Evolutionary conservation across 371 early-diverging fungal species (phyloP).

Genomic region (Lichtheimia corymbifera): DNA sequence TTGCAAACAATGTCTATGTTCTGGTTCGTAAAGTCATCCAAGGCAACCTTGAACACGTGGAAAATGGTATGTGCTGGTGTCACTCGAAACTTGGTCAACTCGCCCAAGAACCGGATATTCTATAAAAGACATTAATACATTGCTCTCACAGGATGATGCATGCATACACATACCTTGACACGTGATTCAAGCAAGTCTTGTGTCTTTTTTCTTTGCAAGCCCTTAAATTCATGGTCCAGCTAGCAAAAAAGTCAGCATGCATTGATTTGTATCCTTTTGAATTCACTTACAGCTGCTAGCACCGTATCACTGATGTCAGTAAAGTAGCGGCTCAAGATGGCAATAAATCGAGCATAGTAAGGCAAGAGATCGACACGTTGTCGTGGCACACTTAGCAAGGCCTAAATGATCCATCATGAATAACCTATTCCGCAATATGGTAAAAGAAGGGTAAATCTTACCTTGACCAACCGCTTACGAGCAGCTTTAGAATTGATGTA

Average conservation of each 20-base stretch:
- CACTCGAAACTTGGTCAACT: constrained; percentile 91
- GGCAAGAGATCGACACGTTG: constrained; percentile 86
- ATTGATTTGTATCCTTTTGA: neutral
- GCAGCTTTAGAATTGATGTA: constrained; percentile 82
- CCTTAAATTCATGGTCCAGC: constrained; percentile 80
- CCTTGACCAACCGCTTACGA: constrained; percentile 75
- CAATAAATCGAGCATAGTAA: constrained; percentile 88
- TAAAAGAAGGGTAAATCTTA: neutral
- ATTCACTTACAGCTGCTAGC: constrained; percentile 53
- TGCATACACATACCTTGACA: constrained; percentile 57
- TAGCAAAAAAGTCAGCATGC: constrained; percentile 18
- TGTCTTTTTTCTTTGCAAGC: constrained; percentile 67
- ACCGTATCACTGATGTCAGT: constrained; percentile 81
- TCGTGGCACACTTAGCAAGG: constrained; percentile 78
- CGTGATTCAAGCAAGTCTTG: constrained; percentile 73
- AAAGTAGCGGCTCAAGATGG: constrained; percentile 82
- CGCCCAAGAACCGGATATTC: constrained; percentile 86
- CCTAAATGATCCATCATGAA: constrained; percentile 21
- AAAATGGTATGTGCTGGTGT: constrained; percentile 81
- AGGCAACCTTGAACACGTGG: constrained; percentile 77
- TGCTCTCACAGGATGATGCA: neutral
- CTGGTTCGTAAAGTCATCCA: constrained; percentile 81
- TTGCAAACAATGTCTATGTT: constrained; percentile 87
- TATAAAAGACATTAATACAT: constrained; percentile 12
- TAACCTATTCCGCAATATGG: too few relatives aligned